Evolutionary conservation across 768 basidiomycete species (phyloP).

Genomic region (Suillus plorans): DNA sequence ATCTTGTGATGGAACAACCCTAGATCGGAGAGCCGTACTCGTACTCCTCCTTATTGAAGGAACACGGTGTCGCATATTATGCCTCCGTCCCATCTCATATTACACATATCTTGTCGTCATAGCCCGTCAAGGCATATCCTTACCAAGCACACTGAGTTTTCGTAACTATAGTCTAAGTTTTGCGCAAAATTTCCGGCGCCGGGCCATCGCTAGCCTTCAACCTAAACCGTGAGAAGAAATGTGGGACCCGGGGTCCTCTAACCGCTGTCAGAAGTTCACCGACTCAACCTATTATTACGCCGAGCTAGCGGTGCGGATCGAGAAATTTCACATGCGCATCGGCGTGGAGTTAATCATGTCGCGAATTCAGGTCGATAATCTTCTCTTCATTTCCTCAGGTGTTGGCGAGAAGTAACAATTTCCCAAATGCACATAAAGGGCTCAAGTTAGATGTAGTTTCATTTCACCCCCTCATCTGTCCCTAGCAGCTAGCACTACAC

Average conservation of each 20-base stretch:
- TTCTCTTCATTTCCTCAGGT: not conserved
- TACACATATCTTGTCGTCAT: not conserved
- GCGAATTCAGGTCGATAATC: not conserved
- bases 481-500: not conserved
- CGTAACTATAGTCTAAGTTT: not conserved
- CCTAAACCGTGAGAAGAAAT: not conserved
- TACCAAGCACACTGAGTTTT: not conserved
- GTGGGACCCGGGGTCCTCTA: not conserved
- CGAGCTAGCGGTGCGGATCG: not conserved
- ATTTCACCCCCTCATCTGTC: not conserved
- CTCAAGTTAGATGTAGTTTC: not conserved
- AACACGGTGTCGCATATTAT: not conserved
- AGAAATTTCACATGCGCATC: not conserved
- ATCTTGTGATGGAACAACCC: not conserved
- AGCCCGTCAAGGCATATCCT: not conserved
- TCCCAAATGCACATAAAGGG: not conserved
- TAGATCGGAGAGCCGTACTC: not conserved
- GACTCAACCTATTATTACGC: not conserved
- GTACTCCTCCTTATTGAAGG: not conserved
- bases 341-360: constrained; percentile 6
- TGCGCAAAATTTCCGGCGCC: not conserved
- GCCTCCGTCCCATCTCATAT: not conserved
- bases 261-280: not conserved
- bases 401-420: not conserved
- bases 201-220: not conserved